phyloP scores from a whole-genome alignment of 2,329 filamentous ascomycete genomes.

The Colletotrichum euphorbiae region DNA sequence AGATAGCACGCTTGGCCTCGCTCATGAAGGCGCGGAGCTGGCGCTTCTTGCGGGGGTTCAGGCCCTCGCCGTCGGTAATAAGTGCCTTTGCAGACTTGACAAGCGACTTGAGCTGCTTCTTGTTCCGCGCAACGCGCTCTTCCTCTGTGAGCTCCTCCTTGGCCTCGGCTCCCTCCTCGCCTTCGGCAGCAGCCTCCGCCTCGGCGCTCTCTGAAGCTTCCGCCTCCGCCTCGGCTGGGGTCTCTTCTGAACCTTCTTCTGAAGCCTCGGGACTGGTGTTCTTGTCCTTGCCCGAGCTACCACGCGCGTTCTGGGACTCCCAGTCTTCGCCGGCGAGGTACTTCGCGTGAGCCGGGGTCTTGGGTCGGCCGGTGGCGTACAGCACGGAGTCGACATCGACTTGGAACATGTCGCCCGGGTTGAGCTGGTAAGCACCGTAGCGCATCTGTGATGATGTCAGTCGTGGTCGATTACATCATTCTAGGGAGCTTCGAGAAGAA shows the following conservation, averaged over 20 bases:
- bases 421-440: slow-evolving; percentile 91
- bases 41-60: slow-evolving; percentile 80
- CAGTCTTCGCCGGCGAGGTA: slow-evolving; percentile 41
- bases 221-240: slow-evolving; percentile 16
- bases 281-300: slow-evolving; percentile 48
- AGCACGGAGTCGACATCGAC: slow-evolving; percentile 91
- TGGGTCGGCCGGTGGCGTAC: slow-evolving; percentile 83
- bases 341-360: slow-evolving; percentile 54
- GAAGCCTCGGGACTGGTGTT: slow-evolving; percentile 6
- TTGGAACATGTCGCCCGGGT: slow-evolving; percentile 98
- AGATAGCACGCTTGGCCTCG: slow-evolving; percentile 72
- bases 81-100: slow-evolving; percentile 70
- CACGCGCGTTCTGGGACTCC: slow-evolving; percentile 45
- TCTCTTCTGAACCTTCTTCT: slow-evolving; percentile 12
- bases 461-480: background rate
- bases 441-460: slow-evolving; percentile 72
- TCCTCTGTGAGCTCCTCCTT: slow-evolving; percentile 43
- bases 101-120: slow-evolving; percentile 60
- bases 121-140: slow-evolving; percentile 48
- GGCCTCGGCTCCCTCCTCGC: slow-evolving; percentile 39
- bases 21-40: slow-evolving; percentile 79
- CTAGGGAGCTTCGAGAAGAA: background rate
- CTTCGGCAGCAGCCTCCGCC: slow-evolving; percentile 40
- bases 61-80: slow-evolving; percentile 61
- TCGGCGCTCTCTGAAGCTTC: slow-evolving; percentile 39